Percentiles rank a stretch among this genome's conserved stretches.
phyloP scores from a whole-genome alignment of 2,329 filamentous ascomycete genomes.

The Penicillium hordei region DNA sequence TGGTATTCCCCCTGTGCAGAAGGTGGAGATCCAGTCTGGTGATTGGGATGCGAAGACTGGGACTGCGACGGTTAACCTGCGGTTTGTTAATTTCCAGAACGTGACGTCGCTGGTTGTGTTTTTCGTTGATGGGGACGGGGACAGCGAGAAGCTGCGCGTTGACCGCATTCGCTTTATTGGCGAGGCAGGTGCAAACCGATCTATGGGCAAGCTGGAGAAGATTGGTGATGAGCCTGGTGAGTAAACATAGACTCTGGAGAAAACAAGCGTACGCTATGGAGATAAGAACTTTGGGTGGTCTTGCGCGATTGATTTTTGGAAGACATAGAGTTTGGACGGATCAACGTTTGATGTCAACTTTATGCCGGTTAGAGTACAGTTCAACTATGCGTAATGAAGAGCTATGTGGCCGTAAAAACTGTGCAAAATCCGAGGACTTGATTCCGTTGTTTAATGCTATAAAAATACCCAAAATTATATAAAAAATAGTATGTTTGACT shows the following conservation, averaged over 20 bases:
- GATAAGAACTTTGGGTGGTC: neutral
- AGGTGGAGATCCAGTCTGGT: conserved; percentile 67
- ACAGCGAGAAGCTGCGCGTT: conserved; percentile 80
- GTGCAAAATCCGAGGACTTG: neutral
- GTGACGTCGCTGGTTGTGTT: conserved; percentile 84
- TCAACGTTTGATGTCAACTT: neutral
- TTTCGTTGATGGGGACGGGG: conserved; percentile 79
- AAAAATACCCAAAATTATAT: neutral
- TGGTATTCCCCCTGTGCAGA: conserved; percentile 76
- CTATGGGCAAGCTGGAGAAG: conserved; percentile 95
- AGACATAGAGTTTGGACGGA: neutral
- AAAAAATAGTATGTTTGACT: conserved; percentile 53
- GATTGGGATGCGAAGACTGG: conserved; percentile 78
- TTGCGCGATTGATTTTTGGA: neutral
- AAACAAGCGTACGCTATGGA: conserved; percentile 30
- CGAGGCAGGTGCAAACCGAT: conserved; percentile 85
- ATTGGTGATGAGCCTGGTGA: conserved; percentile 72
- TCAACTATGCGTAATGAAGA: neutral
- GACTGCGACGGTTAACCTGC: conserved; percentile 70
- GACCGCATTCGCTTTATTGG: conserved; percentile 67
- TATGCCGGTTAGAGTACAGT: neutral
- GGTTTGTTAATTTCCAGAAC: conserved; percentile 97
- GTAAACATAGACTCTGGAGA: conserved; percentile 35
- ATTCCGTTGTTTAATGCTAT: neutral
- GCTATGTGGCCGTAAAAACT: neutral